These are phyloP conservation scores for Backusella tuberculispora DNA, from an alignment of 192 early-diverging fungal genomes.

Conservation along the genomic window DNA sequence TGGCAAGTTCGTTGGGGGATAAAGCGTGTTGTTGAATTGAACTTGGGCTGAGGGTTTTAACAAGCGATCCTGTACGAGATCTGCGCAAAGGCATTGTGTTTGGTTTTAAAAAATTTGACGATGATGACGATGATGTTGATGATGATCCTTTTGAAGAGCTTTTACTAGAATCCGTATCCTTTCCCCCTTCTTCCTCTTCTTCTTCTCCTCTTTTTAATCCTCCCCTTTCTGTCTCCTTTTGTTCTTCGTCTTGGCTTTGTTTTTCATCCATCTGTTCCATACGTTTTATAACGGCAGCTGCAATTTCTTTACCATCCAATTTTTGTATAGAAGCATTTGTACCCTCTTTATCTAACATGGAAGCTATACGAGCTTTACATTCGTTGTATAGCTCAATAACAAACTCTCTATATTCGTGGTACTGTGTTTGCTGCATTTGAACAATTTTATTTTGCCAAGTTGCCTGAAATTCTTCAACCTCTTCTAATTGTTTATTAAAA, in stretches of 20 bases:
- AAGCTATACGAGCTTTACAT: constrained; percentile 38
- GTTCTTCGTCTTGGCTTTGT: background rate
- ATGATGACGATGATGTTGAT: background rate
- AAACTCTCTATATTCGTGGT: constrained; percentile 59
- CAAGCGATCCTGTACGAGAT: background rate
- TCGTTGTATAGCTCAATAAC: constrained; percentile 53
- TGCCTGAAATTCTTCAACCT: constrained; percentile 53
- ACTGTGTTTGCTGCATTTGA: constrained; percentile 50
- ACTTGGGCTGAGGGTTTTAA: background rate
- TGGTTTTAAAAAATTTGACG: constrained; percentile 9
- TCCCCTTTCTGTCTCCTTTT: background rate
- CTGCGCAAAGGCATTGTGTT: background rate
- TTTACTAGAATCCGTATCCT: background rate
- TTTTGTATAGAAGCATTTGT: constrained; percentile 19
- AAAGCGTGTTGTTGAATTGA: background rate
- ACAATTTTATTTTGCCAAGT: constrained; percentile 54
- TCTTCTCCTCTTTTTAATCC: no score
- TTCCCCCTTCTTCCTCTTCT: no score
- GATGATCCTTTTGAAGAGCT: background rate
- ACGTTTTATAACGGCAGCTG: constrained; percentile 40
- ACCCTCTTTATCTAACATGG: constrained; percentile 1
- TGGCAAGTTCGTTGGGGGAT: background rate
- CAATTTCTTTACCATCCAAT: constrained; percentile 58
- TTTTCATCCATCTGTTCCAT: constrained; percentile 9
- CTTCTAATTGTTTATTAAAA: constrained; percentile 47